Percentiles rank a stretch among this genome's conserved stretches.
phyloP scores from a whole-genome alignment of 768 basidiomycete genomes.

The Cytidiella melzeri region DNA sequence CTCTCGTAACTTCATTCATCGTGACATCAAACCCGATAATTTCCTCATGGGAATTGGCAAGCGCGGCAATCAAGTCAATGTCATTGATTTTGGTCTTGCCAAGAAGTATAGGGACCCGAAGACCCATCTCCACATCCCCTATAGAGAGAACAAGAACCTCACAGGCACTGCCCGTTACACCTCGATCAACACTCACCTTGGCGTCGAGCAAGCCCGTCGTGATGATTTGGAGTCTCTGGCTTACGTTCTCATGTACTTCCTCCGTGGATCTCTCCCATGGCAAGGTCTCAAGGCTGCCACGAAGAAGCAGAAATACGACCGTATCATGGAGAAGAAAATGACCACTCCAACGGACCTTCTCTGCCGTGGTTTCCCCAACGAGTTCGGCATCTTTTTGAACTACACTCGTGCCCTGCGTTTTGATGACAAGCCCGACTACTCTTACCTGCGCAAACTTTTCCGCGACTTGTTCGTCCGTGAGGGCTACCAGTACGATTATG shows the following conservation, averaged over 20 bases:
- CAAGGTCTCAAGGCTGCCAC: constrained; percentile 99
- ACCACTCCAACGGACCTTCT: constrained; percentile 94
- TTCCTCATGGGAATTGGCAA: constrained; percentile 99
- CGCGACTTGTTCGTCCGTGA: constrained; percentile 95
- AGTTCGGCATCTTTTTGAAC: constrained; percentile 98
- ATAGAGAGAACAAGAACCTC: constrained; percentile 99
- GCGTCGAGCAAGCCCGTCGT: constrained; percentile 96
- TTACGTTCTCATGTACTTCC: constrained; percentile 99
- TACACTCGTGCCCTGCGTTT: constrained; percentile 98
- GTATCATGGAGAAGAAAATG: constrained; percentile 99
- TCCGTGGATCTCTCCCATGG: constrained; percentile 97
- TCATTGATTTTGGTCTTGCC: constrained; percentile 96
- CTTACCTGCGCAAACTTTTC: constrained; percentile 99
- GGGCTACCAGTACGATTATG: constrained; percentile 98
- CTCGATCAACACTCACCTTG: constrained; percentile 97
- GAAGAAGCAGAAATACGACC: constrained; percentile 99
- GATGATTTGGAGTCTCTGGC: constrained; percentile 98
- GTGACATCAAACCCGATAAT: constrained; percentile 99
- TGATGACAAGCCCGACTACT: constrained; percentile 99
- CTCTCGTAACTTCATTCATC: constrained; percentile 96
- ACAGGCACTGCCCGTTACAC: constrained; percentile 99
- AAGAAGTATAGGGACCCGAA: constrained; percentile 99
- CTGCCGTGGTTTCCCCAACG: constrained; percentile 99
- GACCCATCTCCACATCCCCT: constrained; percentile 99
- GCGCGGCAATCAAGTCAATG: constrained; percentile 99